phyloP scores from a whole-genome alignment of 2,329 filamentous ascomycete species.

The Aspergillus hiratsukae region DNA sequence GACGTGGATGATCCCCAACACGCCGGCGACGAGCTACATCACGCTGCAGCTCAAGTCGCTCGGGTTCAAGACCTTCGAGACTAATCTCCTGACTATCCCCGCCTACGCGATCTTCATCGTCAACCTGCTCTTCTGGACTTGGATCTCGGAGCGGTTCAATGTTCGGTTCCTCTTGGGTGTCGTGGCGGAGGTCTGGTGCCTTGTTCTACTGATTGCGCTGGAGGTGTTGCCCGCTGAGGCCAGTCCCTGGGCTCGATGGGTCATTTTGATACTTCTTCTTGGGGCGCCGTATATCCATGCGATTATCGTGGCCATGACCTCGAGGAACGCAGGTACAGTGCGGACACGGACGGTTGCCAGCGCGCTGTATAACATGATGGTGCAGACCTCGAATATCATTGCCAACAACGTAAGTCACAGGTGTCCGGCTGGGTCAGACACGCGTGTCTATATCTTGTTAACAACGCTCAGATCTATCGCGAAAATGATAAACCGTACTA shows the following conservation, averaged over 20 bases:
- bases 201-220: conserved; percentile 51
- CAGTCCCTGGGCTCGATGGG: conserved; percentile 51
- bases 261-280: conserved; percentile 49
- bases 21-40: conserved; percentile 34
- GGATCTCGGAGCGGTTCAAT: conserved; percentile 53
- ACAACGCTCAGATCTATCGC: conserved; percentile 49
- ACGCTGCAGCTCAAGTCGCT: conserved; percentile 47
- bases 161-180: conserved; percentile 52
- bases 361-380: conserved; percentile 46
- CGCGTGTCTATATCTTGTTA: background rate
- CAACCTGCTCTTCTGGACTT: conserved; percentile 53
- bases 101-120: conserved; percentile 54
- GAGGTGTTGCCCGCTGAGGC: conserved; percentile 46
- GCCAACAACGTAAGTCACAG: conserved; percentile 28
- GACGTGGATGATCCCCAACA: conserved; percentile 39
- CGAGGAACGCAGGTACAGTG: conserved; percentile 41
- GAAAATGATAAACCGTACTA: conserved; percentile 54
- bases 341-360: conserved; percentile 41
- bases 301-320: conserved; percentile 45
- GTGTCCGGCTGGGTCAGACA: conserved; percentile 5
- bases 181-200: conserved; percentile 49
- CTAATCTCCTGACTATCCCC: conserved; percentile 61
- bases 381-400: conserved; percentile 41
- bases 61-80: conserved; percentile 55
- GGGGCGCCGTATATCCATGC: conserved; percentile 58